Conservation (phyloP, 75 land plant genomes). For the Azolla pinnata region DNA sequence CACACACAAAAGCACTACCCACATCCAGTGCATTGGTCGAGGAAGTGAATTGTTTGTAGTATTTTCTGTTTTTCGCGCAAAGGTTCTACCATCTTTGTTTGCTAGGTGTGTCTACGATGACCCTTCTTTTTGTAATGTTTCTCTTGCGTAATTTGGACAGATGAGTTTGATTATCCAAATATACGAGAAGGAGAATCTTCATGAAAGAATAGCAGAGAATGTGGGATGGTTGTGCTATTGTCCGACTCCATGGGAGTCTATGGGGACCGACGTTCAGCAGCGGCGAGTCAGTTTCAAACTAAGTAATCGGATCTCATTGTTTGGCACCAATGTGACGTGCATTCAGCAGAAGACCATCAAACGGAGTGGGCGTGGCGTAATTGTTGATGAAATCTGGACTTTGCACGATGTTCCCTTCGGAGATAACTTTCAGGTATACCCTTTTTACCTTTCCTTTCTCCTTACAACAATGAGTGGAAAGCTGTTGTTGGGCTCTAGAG, state of each 20-base stretch:
- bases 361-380: constrained; percentile 18
- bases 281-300: constrained; percentile 48
- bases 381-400: constrained; percentile 46
- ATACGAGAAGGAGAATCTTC: constrained; percentile 54
- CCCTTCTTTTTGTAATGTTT: no score
- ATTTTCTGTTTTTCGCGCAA: no score
- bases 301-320: constrained; percentile 42
- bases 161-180: constrained; percentile 28
- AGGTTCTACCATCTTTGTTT: no score
- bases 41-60: no score
- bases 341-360: constrained; percentile 42
- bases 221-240: constrained; percentile 49
- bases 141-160: no score
- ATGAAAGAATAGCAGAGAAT: constrained; percentile 45
- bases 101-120: no score
- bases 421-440: constrained; percentile 59
- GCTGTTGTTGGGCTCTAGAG: neutral
- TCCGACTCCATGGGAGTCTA: constrained; percentile 45
- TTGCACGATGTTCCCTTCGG: constrained; percentile 65
- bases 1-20: no score
- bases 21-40: no score
- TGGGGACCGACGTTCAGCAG: constrained; percentile 28
- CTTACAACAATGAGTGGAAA: no score
- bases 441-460: neutral
- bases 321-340: constrained; percentile 54